Base-by-base conservation (phyloP, 2,329 filamentous ascomycete genomes). In the Clarireedia hainanense region DNA sequence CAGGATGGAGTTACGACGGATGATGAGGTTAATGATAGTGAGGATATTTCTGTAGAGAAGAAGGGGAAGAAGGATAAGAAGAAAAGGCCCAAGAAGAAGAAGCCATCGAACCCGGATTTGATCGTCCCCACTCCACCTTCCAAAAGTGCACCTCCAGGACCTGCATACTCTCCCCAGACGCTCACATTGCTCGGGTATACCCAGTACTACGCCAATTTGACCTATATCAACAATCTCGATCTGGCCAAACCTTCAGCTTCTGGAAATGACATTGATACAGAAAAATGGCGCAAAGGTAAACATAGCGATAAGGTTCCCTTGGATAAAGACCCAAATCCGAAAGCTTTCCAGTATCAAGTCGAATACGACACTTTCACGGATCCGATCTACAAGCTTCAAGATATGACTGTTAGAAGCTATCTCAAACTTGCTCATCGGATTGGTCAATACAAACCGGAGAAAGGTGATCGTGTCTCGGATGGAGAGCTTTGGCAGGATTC, bases 181-280 rank as follows among this genome's bases (percentile, higher is more conserved):
- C 76, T 97, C 39, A 88, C 89, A 0, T 76, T 91, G 59, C 78
- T 86, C 3, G 84, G 89, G 5, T 96, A 90, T 70, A 90, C 84
- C 4, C 94, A 99, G 66, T 96, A 95, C 71, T 96, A 84, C 70
- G 91, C 92, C 58, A 99, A 99, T 69, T 74, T 99, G n/a, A 97
- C 92, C 0, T 74, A 82, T 57, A 85, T 96, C 72, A 95, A 97
- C 72, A 88, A 91, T 64, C 81, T 62, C n/a, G 39, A 88, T 58
- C 77, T 84, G 48, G 66, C 71, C 1, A 57, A 57, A 5, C 42
- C 53, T 39, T 64, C 36, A 5, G 10, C 23, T 9, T 51, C 48
- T 1, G 14, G 62, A 17, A 66, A 69, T 9, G 70, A 69, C 6
- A 60, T 68, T n/a, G 70, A 71, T 6, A 46, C 67, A 6, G 61